Evolutionary conservation across 192 early-diverging fungal genomes (phyloP), one percentile per base, ranked within the genome.

Genomic region (Borealophlyctis nickersoniae): DNA sequence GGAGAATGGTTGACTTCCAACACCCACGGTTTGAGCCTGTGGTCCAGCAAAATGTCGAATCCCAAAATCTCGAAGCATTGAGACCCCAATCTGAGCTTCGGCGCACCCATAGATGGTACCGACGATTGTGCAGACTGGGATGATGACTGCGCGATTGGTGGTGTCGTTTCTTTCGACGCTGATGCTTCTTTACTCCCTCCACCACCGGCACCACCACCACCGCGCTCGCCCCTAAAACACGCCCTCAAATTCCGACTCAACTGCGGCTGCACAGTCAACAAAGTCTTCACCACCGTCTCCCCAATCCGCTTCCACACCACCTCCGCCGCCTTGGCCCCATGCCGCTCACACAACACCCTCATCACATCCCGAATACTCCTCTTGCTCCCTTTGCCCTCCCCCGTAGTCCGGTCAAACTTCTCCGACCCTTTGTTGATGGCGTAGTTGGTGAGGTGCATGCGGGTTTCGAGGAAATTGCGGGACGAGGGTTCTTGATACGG

Each of bases 401-500:
- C 62, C 2, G 60, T 56, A 1, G 56, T 63, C 36, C 56, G 36
- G 22, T 69, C 67, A 62, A 82, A 82, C 23, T 67, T 76, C n/a
- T 65, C 50, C 16, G 74, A 77, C 51, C 78, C 66, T 49, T 81
- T 86, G 75, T 84, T 86, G 63, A 86, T 84, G 0, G 82, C 77
- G 59, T 86, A 86, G 63, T 86, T 86, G 11, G 84, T 86, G 50
- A 86, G 67, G 63, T 86, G 84, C 79, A 86, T 84, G 65, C 74
- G 78, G 13, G 79, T 72, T 55, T 81, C 63, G 23, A 50, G 54
- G 22, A 82, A 31, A 69, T 84, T 84, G 0, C 53, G 32, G 9
- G 71, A 65, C 7, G 49, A 33, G 1, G 82, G 82, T 27, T 70
- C 64, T 0, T 56, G 66, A 61, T 84, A 86, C 29, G 61, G 57